Percentiles rank a stretch among this genome's conserved stretches.
Evolutionary conservation across 192 early-diverging fungal genomes (phyloP).

Genomic region (Coemansia sp.): DNA sequence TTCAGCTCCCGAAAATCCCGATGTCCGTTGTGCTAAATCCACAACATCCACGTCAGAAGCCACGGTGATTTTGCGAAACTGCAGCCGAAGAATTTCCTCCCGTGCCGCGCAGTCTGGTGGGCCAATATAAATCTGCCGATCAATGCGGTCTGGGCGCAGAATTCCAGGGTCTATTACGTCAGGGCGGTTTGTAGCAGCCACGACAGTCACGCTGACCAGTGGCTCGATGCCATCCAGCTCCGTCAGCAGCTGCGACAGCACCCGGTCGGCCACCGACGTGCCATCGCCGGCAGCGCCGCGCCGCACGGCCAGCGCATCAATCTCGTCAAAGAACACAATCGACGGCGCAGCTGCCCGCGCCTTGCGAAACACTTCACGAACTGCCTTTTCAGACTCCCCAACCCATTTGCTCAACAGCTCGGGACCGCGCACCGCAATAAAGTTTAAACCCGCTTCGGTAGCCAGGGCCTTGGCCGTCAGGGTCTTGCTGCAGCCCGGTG

Average conservation of each 20-base stretch:
- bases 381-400: constrained; percentile 96
- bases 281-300: constrained; percentile 64
- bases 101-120: constrained; percentile 80
- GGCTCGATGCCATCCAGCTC: constrained; percentile 97
- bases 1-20: constrained; percentile 95
- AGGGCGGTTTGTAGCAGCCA: constrained; percentile 96
- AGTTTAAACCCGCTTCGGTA: constrained; percentile 94
- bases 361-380: constrained; percentile 90
- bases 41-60: constrained; percentile 66
- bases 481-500: constrained; percentile 97
- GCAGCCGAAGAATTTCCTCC: constrained; percentile 77
- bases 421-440: constrained; percentile 96
- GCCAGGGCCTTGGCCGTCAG: constrained; percentile 97
- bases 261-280: constrained; percentile 88
- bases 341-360: constrained; percentile 91
- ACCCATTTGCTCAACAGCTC: constrained; percentile 99
- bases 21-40: constrained; percentile 63
- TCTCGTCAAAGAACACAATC: constrained; percentile 99
- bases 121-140: constrained; percentile 89
- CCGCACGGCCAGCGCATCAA: constrained; percentile 90
- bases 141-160: constrained; percentile 91
- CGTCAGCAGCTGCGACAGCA: constrained; percentile 88
- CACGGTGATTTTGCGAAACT: constrained; percentile 68
- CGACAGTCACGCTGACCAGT: constrained; percentile 91
- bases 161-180: constrained; percentile 93